Evolutionary conservation across 192 early-diverging fungal species (phyloP).

Genomic region (Cladochytrium replicatum): DNA sequence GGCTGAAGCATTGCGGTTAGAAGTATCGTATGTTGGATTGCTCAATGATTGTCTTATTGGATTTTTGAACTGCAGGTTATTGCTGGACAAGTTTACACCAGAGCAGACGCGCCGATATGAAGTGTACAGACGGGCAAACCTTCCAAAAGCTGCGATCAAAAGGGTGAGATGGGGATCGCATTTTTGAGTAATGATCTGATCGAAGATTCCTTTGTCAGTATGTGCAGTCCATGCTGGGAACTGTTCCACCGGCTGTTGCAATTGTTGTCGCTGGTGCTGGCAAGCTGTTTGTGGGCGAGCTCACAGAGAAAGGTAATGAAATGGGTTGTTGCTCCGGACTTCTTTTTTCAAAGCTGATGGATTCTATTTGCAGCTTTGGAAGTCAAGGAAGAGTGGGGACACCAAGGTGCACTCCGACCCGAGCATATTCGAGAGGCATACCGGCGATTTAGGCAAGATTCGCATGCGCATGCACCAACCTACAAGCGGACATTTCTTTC

Average conservation of each 20-base stretch:
- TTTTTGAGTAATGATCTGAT: background rate
- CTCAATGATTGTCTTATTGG: no score
- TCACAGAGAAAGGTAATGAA: constrained; percentile 60
- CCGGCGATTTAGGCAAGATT: no score
- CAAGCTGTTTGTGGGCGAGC: constrained; percentile 87
- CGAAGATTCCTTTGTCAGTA: constrained; percentile 27
- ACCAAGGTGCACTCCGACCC: constrained; percentile 64
- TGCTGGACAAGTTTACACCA: constrained; percentile 57
- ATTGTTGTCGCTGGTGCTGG: constrained; percentile 82
- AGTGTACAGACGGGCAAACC: constrained; percentile 64
- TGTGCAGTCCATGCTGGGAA: constrained; percentile 59
- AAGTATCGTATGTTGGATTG: no score
- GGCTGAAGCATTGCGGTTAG: no score
- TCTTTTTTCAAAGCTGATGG: no score
- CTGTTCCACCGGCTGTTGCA: constrained; percentile 52
- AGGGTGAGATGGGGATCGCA: constrained; percentile 37
- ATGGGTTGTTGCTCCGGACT: no score
- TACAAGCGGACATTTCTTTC: no score
- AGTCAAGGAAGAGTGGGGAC: constrained; percentile 70
- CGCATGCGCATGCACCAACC: no score
- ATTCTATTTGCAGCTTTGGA: constrained; percentile 48
- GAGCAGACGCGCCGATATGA: constrained; percentile 72
- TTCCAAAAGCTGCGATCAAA: constrained; percentile 68
- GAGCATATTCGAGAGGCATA: constrained; percentile 83
- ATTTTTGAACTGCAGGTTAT: no score